Evolutionary conservation across 2,329 filamentous ascomycete species (phyloP), one percentile per base, ranked within the genome.

Genomic region (Ceratocystiopsis brevicomis): DNA sequence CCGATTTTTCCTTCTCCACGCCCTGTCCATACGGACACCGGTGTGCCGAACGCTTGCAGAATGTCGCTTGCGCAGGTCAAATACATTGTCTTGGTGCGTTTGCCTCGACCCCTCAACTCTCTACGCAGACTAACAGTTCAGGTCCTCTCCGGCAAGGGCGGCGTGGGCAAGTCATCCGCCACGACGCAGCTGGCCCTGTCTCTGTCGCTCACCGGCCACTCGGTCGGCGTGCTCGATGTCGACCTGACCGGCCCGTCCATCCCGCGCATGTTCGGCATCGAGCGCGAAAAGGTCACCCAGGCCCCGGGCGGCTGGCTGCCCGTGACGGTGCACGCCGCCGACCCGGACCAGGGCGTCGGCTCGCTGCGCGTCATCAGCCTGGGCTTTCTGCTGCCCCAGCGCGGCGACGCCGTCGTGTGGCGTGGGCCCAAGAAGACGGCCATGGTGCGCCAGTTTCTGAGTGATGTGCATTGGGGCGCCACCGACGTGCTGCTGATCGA

Each of bases 391-490:
- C 70, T 98, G 6, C 77, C 79, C 4, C 74, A 77, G 48, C 69
- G 88, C 52, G 83, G 82, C 48, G 86, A 95, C 53, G 88, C 90
- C 0, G 87, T 98, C 0, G 90, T 98, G 36, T 98, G 90, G 90
- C 76, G 90, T 43, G 90, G 90, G 0, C 90, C 90, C 3, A 98
- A 98, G 63, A 98, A 98, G 65, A 98, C 90, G 5, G 90, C 90
- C 41, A 98, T 98, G 90, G 85, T 98, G 46, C 77, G 87, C 37
- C 90, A 98, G 59, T 98, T 98, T 57, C 67, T 98, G 25, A 81
- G 82, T 1, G 87, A 95, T 55, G 87, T 95, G 5, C 69, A 84
- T 30, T 96, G 90, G 90, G 72, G 75, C 43, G 72, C 78, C 19
- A 74, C 84, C n/a, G 88, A 96, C 58, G 96, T 84, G 56, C 69